These are phyloP conservation scores for Trichosporon faecale DNA, from an alignment of 1,284 basidiomycete species.

Conservation along the genomic window DNA sequence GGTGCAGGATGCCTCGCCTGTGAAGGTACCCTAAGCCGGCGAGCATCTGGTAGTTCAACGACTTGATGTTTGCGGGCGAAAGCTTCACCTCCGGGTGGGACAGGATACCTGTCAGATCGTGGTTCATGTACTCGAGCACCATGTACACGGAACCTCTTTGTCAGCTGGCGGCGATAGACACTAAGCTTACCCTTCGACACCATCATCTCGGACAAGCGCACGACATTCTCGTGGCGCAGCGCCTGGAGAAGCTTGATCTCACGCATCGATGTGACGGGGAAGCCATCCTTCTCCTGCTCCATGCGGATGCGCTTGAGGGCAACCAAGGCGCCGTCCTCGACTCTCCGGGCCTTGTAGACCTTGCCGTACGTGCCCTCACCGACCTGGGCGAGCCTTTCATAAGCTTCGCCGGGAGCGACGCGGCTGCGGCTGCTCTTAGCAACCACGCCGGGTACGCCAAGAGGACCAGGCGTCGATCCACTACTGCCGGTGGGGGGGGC, in stretches of 20 bases:
- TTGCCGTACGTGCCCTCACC: conserved; percentile 99
- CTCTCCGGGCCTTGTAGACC: conserved; percentile 94
- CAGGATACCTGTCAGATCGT: conserved; percentile 92
- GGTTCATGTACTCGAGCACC: conserved; percentile 99
- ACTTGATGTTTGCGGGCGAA: conserved; percentile 84
- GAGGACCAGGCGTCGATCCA: background rate
- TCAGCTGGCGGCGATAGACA: background rate
- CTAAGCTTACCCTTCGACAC: conserved; percentile 75
- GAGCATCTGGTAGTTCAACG: conserved; percentile 90
- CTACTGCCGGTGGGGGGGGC: background rate
- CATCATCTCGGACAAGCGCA: conserved; percentile 95
- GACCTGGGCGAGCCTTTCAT: conserved; percentile 86
- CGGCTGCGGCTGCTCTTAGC: background rate
- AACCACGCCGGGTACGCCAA: background rate
- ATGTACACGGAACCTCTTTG: conserved; percentile 85
- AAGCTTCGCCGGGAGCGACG: conserved; percentile 56
- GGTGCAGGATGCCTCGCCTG: conserved; percentile 90
- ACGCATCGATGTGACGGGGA: conserved; percentile 97
- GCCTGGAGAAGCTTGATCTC: conserved; percentile 97
- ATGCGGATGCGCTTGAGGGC: conserved; percentile 97
- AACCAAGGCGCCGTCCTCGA: conserved; percentile 68
- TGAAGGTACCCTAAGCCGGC: conserved; percentile 90
- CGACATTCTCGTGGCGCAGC: conserved; percentile 81
- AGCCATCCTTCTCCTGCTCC: conserved; percentile 96
- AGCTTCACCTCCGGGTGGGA: conserved; percentile 86